Evolutionary conservation across 176 grass and related monocot species (phyloP), one percentile per base, ranked within the genome.

Genomic region (Phyllostachys edulis): DNA sequence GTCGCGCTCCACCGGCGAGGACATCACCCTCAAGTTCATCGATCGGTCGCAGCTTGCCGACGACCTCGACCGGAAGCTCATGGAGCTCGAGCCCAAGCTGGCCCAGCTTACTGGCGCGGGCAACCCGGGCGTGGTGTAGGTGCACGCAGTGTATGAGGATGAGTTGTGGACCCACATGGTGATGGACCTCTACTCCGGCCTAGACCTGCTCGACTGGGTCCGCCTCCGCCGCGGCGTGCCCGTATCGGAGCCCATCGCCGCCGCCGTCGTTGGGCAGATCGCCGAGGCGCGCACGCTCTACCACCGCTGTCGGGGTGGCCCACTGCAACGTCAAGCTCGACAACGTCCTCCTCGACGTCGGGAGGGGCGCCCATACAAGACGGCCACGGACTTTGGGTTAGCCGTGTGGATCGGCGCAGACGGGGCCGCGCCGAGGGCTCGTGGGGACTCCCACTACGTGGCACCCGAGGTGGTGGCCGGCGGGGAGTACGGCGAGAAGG

Each of bases 271-370:
- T 6, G n/a, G 79, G 7, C 88, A 90, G 82, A 17, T 97, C 9
- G 84, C 63, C 5, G 82, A 82, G 26, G 89, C 94, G 64, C 89
- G 94, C 2, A 87, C 89, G 0, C 76, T 79, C 62, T 97, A 91
- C 86, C 94, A 97, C 85, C 87, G 89, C 5, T 87, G 87, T 10
- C n/a, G 94, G 94, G 4, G 89, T 97, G 0, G 87, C 87, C 0
- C 94, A 97, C 82, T 85, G 94, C 60, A 91, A 97, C 52, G 75
- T 97, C 0, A 97, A 97, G 89, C 94, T 85, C 1, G 94, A 97
- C 73, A 97, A 97, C 85, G 61, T 97, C 68, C 91, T 97, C 36
- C 32, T 97, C 5, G 94, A 97, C 71, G 20, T 10, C 3, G 36
- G 7, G 80, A 23, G 24, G 83, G 73, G 88, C 47, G 73, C 40